These are phyloP conservation scores for Myriosclerotinia duriaeana DNA, from an alignment of 2,329 filamentous ascomycete genomes.

Conservation along the genomic window DNA sequence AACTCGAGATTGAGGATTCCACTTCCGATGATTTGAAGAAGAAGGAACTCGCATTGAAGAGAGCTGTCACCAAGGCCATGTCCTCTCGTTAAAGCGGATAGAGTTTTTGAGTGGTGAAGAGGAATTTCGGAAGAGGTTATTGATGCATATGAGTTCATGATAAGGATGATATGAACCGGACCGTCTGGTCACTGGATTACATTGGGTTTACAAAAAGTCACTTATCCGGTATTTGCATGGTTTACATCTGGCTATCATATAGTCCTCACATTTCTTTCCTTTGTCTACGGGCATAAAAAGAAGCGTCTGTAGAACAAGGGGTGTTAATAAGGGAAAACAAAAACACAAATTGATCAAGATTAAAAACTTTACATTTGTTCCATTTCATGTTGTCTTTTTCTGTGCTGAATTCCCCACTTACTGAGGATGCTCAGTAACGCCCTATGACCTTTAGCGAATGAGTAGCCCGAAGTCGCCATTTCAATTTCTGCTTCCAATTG, in stretches of 20 bases:
- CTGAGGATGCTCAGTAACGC: background rate
- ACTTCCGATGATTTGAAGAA: constrained; percentile 95
- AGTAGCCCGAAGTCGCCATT: background rate
- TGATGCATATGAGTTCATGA: constrained; percentile 39
- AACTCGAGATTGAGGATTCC: constrained; percentile 94
- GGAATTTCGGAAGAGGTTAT: constrained; percentile 33
- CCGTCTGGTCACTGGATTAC: constrained; percentile 37
- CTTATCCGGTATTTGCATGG: constrained; percentile 34
- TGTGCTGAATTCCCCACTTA: background rate
- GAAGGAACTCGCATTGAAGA: constrained; percentile 98
- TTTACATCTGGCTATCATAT: constrained; percentile 35
- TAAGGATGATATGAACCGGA: constrained; percentile 40
- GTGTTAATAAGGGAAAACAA: constrained; percentile 37
- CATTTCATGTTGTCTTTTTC: background rate
- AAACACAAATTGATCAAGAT: constrained; percentile 30
- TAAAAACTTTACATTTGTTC: constrained; percentile 15
- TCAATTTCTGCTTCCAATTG: background rate
- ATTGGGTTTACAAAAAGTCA: constrained; percentile 41
- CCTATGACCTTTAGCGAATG: background rate
- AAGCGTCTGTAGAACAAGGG: constrained; percentile 42
- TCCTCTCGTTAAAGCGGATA: constrained; percentile 70
- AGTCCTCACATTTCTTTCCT: constrained; percentile 35
- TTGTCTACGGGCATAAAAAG: constrained; percentile 39
- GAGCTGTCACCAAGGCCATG: constrained; percentile 96
- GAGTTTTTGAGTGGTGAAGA: constrained; percentile 24